phyloP scores from a whole-genome alignment of 1,139 yeast genomes.

The Nakaseomyces delphensis region DNA sequence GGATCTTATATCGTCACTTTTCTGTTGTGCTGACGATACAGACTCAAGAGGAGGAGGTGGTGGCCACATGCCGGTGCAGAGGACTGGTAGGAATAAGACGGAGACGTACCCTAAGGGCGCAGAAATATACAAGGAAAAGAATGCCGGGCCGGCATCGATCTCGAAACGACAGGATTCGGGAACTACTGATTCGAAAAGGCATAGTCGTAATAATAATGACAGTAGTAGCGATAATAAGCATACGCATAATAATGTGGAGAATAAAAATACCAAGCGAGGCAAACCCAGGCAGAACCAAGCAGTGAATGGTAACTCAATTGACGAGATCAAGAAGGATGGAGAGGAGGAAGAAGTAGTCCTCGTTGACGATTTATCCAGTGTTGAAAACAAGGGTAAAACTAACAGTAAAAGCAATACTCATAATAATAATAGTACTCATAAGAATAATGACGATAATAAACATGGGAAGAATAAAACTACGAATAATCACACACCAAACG shows the following conservation, averaged over 20 bases:
- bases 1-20: slow-evolving; percentile 10
- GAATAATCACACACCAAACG: neutral
- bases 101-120: neutral
- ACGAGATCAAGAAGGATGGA: slow-evolving; percentile 6
- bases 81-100: neutral
- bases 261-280: no score
- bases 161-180: no score
- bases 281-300: no score
- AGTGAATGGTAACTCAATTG: neutral
- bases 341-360: slow-evolving; percentile 6
- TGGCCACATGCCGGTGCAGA: slow-evolving; percentile 1
- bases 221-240: neutral
- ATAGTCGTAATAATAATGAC: neutral
- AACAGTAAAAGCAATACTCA: no score
- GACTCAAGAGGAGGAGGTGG: no score
- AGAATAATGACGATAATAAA: neutral
- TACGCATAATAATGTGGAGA: neutral
- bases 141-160: no score
- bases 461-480: neutral
- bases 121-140: slow-evolving; percentile 1
- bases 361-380: neutral
- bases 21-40: slow-evolving; percentile 9
- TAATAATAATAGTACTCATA: no score
- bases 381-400: no score
- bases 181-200: neutral